A percentile compares a stretch with the other conserved stretches of the same genome.
Conservation (phyloP, 805 yeast genomes). For the Pichia gijzeniarum region DNA sequence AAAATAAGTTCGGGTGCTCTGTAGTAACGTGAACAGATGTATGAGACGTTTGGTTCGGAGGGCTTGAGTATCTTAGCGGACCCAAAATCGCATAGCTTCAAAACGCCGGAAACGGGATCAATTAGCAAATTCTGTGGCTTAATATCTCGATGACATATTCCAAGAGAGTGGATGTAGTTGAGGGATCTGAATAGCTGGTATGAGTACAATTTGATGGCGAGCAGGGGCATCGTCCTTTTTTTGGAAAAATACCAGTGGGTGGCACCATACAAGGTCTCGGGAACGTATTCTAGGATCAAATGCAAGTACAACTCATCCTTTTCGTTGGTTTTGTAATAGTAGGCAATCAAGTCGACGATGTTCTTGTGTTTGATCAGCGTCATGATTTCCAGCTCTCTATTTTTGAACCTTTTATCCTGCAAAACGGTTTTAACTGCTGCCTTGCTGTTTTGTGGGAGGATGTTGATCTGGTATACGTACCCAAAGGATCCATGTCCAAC, state of each 20-base stretch:
- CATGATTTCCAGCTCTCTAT: conserved; percentile 95
- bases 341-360: conserved; percentile 82
- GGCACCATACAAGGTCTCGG: conserved; percentile 93
- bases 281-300: conserved; percentile 84
- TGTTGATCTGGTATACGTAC: conserved; percentile 84
- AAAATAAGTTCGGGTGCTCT: conserved; percentile 97
- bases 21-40: conserved; percentile 93
- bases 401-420: conserved; percentile 90
- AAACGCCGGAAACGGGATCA: conserved; percentile 76
- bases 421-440: conserved; percentile 96
- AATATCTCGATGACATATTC: conserved; percentile 88
- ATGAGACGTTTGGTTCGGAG: conserved; percentile 88
- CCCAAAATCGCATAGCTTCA: conserved; percentile 95
- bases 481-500: conserved; percentile 99
- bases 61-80: conserved; percentile 89
- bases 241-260: conserved; percentile 76
- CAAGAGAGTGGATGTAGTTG: conserved; percentile 68
- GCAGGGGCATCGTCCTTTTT: conserved; percentile 74
- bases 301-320: conserved; percentile 82
- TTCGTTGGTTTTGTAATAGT: conserved; percentile 59
- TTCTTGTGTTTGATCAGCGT: conserved; percentile 79
- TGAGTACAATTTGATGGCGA: conserved; percentile 83
- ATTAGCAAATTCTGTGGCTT: conserved; percentile 86
- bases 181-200: conserved; percentile 70
- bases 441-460: conserved; percentile 64